Percentiles rank a stretch among this genome's conserved stretches.
Evolutionary conservation across 805 yeast species (phyloP).

Genomic region (Zygoascus biomembranicola): DNA sequence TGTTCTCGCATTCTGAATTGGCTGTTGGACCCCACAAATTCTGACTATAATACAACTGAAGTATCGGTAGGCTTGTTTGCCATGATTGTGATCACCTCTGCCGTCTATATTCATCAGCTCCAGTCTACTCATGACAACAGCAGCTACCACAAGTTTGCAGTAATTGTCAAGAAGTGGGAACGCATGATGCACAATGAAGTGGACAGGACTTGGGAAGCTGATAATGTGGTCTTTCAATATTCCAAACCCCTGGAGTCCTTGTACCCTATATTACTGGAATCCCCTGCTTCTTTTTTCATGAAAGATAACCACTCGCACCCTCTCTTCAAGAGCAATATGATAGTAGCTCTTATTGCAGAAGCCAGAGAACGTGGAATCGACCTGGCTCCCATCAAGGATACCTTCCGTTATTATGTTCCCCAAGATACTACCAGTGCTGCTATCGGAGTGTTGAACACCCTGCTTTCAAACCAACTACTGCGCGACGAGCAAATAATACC

Average conservation of each 20-base stretch:
- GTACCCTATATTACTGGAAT: not conserved
- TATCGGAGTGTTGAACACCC: slow-evolving; percentile 7
- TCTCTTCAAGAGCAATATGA: slow-evolving; percentile 12
- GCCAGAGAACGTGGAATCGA: slow-evolving; percentile 11
- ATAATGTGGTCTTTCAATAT: not conserved
- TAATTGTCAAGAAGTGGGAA: not conserved
- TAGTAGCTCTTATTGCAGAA: slow-evolving; percentile 14
- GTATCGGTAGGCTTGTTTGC: not conserved
- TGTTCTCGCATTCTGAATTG: slow-evolving; percentile 1
- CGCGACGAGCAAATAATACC: slow-evolving; percentile 10
- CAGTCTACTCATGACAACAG: not conserved
- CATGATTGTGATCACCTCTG: not conserved
- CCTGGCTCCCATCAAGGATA: slow-evolving; percentile 13
- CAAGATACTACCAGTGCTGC: slow-evolving; percentile 17
- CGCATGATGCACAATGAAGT: not conserved
- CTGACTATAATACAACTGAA: not conserved
- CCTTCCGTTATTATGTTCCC: slow-evolving; percentile 18
- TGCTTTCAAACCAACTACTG: slow-evolving; percentile 10
- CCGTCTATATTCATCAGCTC: not conserved
- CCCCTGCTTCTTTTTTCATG: not conserved
- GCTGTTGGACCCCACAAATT: not conserved
- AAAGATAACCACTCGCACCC: slow-evolving; percentile 14
- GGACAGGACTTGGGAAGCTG: not conserved
- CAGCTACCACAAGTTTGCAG: not conserved
- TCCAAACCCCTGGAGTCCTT: not conserved